These are phyloP conservation scores for Colletotrichum tofieldiae DNA, from an alignment of 2,329 filamentous ascomycete species.

Conservation along the genomic window DNA sequence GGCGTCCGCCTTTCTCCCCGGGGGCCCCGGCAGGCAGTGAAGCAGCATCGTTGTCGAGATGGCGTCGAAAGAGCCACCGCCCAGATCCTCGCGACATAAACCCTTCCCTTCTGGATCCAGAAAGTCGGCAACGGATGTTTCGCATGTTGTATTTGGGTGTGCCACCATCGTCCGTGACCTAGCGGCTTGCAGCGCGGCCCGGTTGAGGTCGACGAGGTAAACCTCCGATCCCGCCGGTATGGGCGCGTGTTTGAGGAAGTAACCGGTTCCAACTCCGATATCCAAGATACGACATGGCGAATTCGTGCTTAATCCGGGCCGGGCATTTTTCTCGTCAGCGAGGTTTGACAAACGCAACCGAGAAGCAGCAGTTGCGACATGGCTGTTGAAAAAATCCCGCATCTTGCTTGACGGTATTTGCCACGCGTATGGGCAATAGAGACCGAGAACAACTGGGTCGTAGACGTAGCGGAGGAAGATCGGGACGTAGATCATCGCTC, in stretches of 20 bases:
- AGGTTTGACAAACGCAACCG: conserved; percentile 49
- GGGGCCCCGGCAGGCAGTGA: conserved; percentile 47
- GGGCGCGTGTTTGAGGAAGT: conserved; percentile 47
- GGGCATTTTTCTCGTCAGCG: neutral
- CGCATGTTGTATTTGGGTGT: conserved; percentile 22
- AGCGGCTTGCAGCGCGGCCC: conserved; percentile 17
- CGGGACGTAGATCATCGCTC: conserved; percentile 27
- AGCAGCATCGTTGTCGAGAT: conserved; percentile 43
- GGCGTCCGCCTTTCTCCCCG: conserved; percentile 43
- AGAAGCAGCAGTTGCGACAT: conserved; percentile 49
- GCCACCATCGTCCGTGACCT: conserved; percentile 15
- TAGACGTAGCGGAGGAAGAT: conserved; percentile 45
- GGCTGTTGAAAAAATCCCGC: conserved; percentile 45
- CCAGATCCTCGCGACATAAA: conserved; percentile 2
- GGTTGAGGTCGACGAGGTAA: conserved; percentile 23
- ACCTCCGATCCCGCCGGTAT: conserved; percentile 1
- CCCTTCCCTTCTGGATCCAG: conserved; percentile 5
- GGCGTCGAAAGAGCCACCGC: conserved; percentile 13
- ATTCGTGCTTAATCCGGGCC: neutral
- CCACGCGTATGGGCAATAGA: conserved; percentile 56
- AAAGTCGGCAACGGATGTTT: conserved; percentile 29
- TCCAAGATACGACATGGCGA: conserved; percentile 52
- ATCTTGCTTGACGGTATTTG: conserved; percentile 9
- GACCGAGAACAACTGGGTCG: conserved; percentile 51
- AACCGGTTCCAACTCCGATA: conserved; percentile 57